Conservation (phyloP, 164 flowering plant genomes). For the Piper longum region DNA sequence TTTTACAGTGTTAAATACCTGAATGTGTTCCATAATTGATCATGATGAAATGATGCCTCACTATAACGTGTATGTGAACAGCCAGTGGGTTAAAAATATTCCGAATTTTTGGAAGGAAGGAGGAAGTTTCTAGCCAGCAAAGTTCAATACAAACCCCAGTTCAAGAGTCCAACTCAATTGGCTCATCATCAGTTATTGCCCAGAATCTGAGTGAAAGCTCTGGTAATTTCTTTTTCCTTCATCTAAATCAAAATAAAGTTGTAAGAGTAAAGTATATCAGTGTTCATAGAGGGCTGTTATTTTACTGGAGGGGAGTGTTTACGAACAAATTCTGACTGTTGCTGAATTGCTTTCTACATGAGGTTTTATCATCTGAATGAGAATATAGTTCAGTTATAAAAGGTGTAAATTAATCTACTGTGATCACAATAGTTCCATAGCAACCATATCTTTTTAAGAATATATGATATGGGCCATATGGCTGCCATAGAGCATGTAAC, state of each 20-base stretch:
- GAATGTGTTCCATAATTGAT: neutral
- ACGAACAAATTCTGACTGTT: too few species aligned
- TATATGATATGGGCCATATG: too few species aligned
- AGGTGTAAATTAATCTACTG: too few species aligned
- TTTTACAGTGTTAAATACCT: too few species aligned
- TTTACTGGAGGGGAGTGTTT: too few species aligned
- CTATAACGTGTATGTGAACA: conserved; percentile 10
- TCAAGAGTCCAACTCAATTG: neutral
- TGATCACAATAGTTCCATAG: too few species aligned
- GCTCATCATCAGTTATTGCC: neutral
- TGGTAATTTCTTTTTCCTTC: neutral
- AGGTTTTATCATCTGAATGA: too few species aligned
- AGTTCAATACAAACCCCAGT: conserved; percentile 10
- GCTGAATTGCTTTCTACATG: too few species aligned
- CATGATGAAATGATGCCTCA: neutral
- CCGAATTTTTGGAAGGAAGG: conserved; percentile 18
- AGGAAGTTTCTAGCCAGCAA: conserved; percentile 8
- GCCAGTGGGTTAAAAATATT: conserved; percentile 30
- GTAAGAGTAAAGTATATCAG: neutral
- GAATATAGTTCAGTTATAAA: too few species aligned
- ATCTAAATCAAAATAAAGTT: too few species aligned
- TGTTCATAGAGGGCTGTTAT: too few species aligned
- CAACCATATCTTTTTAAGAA: too few species aligned
- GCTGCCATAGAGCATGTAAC: neutral
- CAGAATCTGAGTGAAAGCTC: neutral